Base-by-base conservation (phyloP, 129 eudicot species). In the Flaveria linearis region DNA sequence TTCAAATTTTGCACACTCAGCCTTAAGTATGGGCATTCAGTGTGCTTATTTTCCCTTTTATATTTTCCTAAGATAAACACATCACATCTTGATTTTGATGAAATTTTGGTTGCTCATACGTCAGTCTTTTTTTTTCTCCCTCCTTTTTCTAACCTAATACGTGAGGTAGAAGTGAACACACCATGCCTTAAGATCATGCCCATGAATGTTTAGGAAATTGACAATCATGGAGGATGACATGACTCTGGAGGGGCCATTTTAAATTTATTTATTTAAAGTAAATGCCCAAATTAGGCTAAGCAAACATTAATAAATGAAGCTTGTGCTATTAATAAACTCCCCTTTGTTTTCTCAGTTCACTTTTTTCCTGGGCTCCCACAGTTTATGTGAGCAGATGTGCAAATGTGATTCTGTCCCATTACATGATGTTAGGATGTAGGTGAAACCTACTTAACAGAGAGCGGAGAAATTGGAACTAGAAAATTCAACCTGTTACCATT, bases 391-490 rank as follows among this genome's bases (percentile, higher is more conserved):
- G 42, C 42, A 61, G 43, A 26, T 25, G 20, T 45, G 56, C 73
- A 69, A 22, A 13, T 14, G 41, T 69, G 74, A 46, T 69, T 46
- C 41, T 45, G 73, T 7, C 6, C 16, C 73, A 46, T 69, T 67
- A 67, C 56, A 22, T 69, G 57, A 23, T 69, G 43, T 46, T 52
- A 69, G 12, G 74, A 69, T 69, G 57, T 69, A 69, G 58, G 47
- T 1, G 36, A 43, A 68, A 17, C 25, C 10, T 53, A 53, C 60
- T 53, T n/a, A 67, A 67, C 18, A 53, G 72, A 67, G 36, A 67
- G 33, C 3, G 64, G 64, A 22, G 22, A 67, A 17, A 17, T 41
- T 41, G 52, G n/a, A 67, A 17, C 45, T 41, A 20, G 26, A 9
- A 18, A 67, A 67, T 25, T 8, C 2, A 14, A 67, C 52, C 23